phyloP scores from a whole-genome alignment of 2,329 filamentous ascomycete genomes.

The Hypoxylon sp. region DNA sequence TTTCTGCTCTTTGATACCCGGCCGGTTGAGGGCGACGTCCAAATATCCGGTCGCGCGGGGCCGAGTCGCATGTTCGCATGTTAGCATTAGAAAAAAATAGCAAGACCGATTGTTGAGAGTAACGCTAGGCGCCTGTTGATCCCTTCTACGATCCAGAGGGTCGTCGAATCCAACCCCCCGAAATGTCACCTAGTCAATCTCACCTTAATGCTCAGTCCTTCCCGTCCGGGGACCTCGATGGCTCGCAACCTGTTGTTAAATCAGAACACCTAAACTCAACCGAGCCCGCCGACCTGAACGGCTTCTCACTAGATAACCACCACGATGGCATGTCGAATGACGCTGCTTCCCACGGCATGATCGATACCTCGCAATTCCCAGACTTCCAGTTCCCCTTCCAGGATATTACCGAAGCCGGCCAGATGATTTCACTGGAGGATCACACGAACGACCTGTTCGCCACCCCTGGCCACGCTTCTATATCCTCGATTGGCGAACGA shows the following conservation, averaged over 20 bases:
- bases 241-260: conserved; percentile 50
- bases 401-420: conserved; percentile 56
- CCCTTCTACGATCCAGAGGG: conserved; percentile 40
- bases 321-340: conserved; percentile 52
- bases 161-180: conserved; percentile 45
- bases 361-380: conserved; percentile 63
- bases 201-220: conserved; percentile 52
- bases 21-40: conserved; percentile 45
- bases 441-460: conserved; percentile 51
- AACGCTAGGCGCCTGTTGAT: conserved; percentile 46
- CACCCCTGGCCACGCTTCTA: conserved; percentile 47
- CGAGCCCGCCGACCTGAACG: conserved; percentile 52
- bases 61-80: conserved; percentile 30
- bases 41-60: conserved; percentile 46
- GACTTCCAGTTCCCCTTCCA: conserved; percentile 66
- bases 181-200: conserved; percentile 57
- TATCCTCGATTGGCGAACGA: conserved; percentile 53
- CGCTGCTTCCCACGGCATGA: conserved; percentile 51
- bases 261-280: conserved; percentile 49
- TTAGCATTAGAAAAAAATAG: conserved; percentile 18
- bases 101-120: conserved; percentile 22
- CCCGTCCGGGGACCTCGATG: conserved; percentile 52
- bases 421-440: conserved; percentile 57
- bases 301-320: conserved; percentile 53
- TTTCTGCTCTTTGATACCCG: conserved; percentile 47